Evolutionary conservation across 495 filamentous ascomycete genomes (phyloP), one percentile per base, ranked within the genome.

Genomic region (Geoglossum glabrum): DNA sequence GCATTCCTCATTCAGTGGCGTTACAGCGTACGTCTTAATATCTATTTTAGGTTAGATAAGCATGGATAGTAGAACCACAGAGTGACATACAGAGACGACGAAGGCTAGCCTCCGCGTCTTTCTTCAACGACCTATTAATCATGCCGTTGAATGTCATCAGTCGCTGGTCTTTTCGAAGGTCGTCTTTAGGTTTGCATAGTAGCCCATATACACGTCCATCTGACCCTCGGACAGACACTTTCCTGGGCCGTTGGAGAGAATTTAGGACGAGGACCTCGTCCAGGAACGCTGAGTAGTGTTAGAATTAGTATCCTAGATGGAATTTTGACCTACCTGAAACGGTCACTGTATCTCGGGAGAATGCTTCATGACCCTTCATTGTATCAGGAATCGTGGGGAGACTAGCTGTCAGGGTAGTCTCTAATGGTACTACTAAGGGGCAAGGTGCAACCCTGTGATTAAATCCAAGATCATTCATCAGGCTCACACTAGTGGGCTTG

Each of bases 71-170:
- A 57, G 26, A 23, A 15, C 21, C n/a, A n/a, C 5, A 23, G 19
- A 38, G 13, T 23, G 40, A 38, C 28, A 67, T 67, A 79, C 76
- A 86, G 64, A 87, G 76, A 59, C 80, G 85, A 40, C 92, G 79
- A 66, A 83, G 84, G 70, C 86, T 90, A 10, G 87, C 83, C 65
- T 95, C 90, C 17, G 87, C 82, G 63, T 97, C 90, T 60, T 83
- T 79, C 64, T 94, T 93, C 31, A 99, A 70, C 26, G 88, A 85
- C 57, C 93, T 79, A 65, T 97, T 96, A 71, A 99, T 95, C 82
- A 96, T 90, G 58, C 83, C 81, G 66, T 95, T 96, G 75, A 97
- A 99, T 66, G 97, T 93, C 93, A 99, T 97, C 23, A 98, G 79
- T 50, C 92, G 85, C 63, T 95, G 89, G 61, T 99, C 92, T 62